A percentile compares a stretch with the other conserved stretches of the same genome.
These are phyloP conservation scores for Ascomycota sp. DNA, from an alignment of 2,329 filamentous ascomycete species.

Conservation along the genomic window DNA sequence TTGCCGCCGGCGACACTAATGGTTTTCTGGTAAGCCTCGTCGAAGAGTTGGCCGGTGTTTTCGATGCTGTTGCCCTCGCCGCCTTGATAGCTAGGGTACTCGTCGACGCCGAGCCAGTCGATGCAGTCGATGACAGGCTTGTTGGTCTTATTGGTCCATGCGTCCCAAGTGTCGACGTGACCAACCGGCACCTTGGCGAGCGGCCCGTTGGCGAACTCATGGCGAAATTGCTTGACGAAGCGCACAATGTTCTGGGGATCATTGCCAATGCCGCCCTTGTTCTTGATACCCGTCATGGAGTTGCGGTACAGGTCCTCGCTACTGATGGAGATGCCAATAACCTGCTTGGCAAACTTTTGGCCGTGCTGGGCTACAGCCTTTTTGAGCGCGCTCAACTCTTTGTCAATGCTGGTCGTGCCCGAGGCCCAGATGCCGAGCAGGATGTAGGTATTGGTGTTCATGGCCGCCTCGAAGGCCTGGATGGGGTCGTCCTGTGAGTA, in stretches of 20 bases:
- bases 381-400: constrained; percentile 39
- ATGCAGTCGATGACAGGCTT: constrained; percentile 37
- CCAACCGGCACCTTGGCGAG: constrained; percentile 32
- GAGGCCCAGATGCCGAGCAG: constrained; percentile 46
- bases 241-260: constrained; percentile 35
- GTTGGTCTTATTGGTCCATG: constrained; percentile 39
- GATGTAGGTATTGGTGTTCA: constrained; percentile 36
- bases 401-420: constrained; percentile 30
- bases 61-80: constrained; percentile 33
- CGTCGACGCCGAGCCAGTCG: constrained; percentile 45
- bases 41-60: constrained; percentile 33
- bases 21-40: constrained; percentile 23
- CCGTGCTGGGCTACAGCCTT: constrained; percentile 34
- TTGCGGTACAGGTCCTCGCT: constrained; percentile 47
- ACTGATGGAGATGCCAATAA: constrained; percentile 45
- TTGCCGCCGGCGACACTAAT: constrained; percentile 26
- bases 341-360: constrained; percentile 28
- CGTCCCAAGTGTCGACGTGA: constrained; percentile 50
- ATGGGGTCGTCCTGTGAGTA: constrained; percentile 55
- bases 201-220: constrained; percentile 26
- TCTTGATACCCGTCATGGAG: constrained; percentile 38
- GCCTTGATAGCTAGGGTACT: constrained; percentile 46
- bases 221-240: constrained; percentile 46
- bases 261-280: constrained; percentile 40
- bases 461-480: constrained; percentile 56